Conservation (phyloP, 1,284 basidiomycete genomes). For the Waitea zeae region DNA sequence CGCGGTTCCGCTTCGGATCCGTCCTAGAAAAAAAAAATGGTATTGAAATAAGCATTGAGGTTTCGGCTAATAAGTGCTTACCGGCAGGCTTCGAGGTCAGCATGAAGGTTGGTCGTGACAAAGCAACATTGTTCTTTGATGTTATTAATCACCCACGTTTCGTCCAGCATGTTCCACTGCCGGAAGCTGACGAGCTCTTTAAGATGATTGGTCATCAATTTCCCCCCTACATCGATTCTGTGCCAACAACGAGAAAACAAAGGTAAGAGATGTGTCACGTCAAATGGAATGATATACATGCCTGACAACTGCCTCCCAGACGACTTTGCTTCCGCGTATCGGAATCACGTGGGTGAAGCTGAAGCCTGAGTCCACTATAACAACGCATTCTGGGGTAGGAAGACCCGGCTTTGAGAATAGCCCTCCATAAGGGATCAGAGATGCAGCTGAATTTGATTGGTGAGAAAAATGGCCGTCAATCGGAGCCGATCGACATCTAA, state of each 20-base stretch:
- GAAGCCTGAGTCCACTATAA: slow-evolving; percentile 84
- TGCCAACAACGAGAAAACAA: slow-evolving; percentile 4
- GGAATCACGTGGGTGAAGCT: slow-evolving; percentile 87
- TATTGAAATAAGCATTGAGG: not conserved
- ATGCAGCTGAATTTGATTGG: slow-evolving; percentile 46
- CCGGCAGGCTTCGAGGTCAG: slow-evolving; percentile 70
- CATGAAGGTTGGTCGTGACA: slow-evolving; percentile 57
- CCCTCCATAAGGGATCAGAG: slow-evolving; percentile 54
- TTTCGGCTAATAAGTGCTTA: slow-evolving; percentile 21
- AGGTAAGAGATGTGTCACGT: not conserved
- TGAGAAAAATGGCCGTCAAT: slow-evolving; percentile 8
- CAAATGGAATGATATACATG: slow-evolving; percentile 16
- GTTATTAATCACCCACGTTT: slow-evolving; percentile 83
- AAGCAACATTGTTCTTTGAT: slow-evolving; percentile 84
- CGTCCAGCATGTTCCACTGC: slow-evolving; percentile 97
- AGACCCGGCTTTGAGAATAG: slow-evolving; percentile 32
- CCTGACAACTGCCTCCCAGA: slow-evolving; percentile 74
- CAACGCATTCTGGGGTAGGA: slow-evolving; percentile 54
- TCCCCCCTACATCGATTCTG: slow-evolving; percentile 88
- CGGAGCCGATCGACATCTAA: slow-evolving; percentile 6
- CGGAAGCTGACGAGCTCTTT: slow-evolving; percentile 88
- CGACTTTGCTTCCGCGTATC: slow-evolving; percentile 54
- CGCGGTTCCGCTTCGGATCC: slow-evolving; percentile 37
- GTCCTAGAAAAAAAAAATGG: slow-evolving; percentile 13
- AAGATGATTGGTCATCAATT: slow-evolving; percentile 85